Base-by-base conservation (phyloP, 2,329 filamentous ascomycete genomes). In the Davidsoniella neocaledoniae region DNA sequence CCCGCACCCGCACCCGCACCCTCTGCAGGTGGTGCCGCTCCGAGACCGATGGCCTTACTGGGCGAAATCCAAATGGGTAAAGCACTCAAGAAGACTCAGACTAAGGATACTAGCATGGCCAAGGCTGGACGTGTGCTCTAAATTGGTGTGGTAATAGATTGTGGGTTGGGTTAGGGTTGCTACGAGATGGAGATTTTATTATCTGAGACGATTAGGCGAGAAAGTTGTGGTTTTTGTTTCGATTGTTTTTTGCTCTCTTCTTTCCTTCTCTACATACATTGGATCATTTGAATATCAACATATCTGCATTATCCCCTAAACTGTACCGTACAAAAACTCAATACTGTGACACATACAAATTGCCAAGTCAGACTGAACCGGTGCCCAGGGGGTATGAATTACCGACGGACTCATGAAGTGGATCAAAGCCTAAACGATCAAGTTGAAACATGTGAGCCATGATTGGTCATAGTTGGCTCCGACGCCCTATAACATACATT, bases 41-140 rank as follows among this genome's bases (percentile, higher is more conserved):
- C 72, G 23, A 69, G 73, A 25, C 76, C 77, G 17, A 59, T 75
- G 17, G 77, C 79, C 1, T 72, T 98, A 59, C 64, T 98, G 55
- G 80, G 79, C 53, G 78, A 94, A 62, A 96, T 98, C 54, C 80
- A 90, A 61, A 67, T 77, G 54, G 90, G 91, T 41, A 87, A 65
- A 64, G 65, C 78, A 2, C 68, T 98, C 61, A 87, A 74, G 70
- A 96, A 96, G 72, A 86, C 87, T 21, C 70, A 81, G 62, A 96
- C 91, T 1, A 88, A 86, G 64, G 91, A 98, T 64, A 81, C 80
- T 63, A 95, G 88, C 64, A 65, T 58, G 44, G 74, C 85, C 47
- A 64, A 79, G 48, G 83, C 86, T 19, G 90, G 90, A n/a, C 76
- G 79, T 54, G 88, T 95, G 53, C 63, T 78, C 61, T 47, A 48